These are phyloP conservation scores for Lepiota brunneoincarnata DNA, from an alignment of 768 basidiomycete genomes.

Conservation along the genomic window DNA sequence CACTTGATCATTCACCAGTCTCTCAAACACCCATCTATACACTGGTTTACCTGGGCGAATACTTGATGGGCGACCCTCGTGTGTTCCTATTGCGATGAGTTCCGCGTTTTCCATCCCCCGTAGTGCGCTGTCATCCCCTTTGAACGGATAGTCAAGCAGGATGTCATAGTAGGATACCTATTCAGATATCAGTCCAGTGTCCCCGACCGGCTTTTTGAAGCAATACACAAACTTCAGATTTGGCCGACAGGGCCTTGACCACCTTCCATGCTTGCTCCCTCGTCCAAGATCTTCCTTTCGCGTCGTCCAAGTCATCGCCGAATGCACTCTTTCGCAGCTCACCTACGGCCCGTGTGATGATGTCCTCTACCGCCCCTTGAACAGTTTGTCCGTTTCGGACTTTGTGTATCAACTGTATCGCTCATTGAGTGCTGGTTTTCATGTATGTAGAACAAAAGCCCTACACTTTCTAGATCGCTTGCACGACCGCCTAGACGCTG, in stretches of 20 bases:
- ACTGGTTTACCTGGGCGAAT: constrained; percentile 92
- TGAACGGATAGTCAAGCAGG: constrained; percentile 84
- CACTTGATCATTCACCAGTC: constrained; percentile 70
- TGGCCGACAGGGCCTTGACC: constrained; percentile 66
- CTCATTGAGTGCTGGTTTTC: background rate
- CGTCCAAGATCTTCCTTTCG: constrained; percentile 79
- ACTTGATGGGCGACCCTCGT: constrained; percentile 81
- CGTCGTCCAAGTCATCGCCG: constrained; percentile 89
- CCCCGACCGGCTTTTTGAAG: background rate
- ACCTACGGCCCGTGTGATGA: constrained; percentile 72
- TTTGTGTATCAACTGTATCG: constrained; percentile 75
- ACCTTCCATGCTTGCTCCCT: constrained; percentile 87
- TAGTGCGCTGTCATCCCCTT: constrained; percentile 80
- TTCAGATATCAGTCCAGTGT: background rate
- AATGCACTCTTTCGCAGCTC: constrained; percentile 91
- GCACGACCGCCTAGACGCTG: constrained; percentile 86
- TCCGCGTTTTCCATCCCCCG: constrained; percentile 88
- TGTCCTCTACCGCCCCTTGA: constrained; percentile 86
- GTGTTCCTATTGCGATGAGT: constrained; percentile 76
- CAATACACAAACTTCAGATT: constrained; percentile 52
- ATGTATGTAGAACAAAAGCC: constrained; percentile 21
- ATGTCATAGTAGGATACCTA: constrained; percentile 83
- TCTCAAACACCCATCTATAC: constrained; percentile 80
- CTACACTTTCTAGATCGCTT: constrained; percentile 81
- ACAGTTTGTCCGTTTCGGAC: constrained; percentile 70